phyloP scores from a whole-genome alignment of 805 yeast species.

The Ogataea trehaloabstinens region DNA sequence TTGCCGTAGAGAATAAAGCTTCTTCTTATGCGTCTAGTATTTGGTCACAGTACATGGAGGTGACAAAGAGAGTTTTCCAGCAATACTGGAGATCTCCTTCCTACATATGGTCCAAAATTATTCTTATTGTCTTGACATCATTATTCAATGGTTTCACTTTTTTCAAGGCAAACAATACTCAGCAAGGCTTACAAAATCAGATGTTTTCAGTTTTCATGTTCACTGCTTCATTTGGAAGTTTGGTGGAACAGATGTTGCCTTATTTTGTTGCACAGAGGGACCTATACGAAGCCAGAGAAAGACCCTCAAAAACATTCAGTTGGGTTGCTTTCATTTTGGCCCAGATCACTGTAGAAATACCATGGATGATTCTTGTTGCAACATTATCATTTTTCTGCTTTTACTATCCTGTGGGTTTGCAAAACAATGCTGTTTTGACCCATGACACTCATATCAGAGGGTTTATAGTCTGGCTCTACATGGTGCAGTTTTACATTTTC shows the following conservation, averaged over 20 bases:
- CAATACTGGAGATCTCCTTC: slow-evolving; percentile 64
- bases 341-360: slow-evolving; percentile 60
- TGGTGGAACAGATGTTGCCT: slow-evolving; percentile 60
- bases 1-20: slow-evolving; percentile 30
- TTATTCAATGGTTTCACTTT: slow-evolving; percentile 65
- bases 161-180: slow-evolving; percentile 56
- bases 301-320: slow-evolving; percentile 64
- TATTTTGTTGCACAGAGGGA: slow-evolving; percentile 56
- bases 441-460: slow-evolving; percentile 47
- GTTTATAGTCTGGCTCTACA: slow-evolving; percentile 39
- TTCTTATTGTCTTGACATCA: slow-evolving; percentile 51
- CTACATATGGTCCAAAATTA: slow-evolving; percentile 53
- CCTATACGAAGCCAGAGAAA: slow-evolving; percentile 65
- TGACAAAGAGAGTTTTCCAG: slow-evolving; percentile 46
- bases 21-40: slow-evolving; percentile 44
- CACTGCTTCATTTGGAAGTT: slow-evolving; percentile 49
- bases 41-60: slow-evolving; percentile 38
- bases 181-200: slow-evolving; percentile 73
- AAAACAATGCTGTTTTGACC: slow-evolving; percentile 52
- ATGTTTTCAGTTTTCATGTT: slow-evolving; percentile 73
- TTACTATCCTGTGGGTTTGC: slow-evolving; percentile 70
- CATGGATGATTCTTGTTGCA: slow-evolving; percentile 57
- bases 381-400: slow-evolving; percentile 56
- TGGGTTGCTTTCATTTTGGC: slow-evolving; percentile 63
- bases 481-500: slow-evolving; percentile 48